phyloP scores from a whole-genome alignment of 805 yeast genomes.

The Limtongia smithiae region DNA sequence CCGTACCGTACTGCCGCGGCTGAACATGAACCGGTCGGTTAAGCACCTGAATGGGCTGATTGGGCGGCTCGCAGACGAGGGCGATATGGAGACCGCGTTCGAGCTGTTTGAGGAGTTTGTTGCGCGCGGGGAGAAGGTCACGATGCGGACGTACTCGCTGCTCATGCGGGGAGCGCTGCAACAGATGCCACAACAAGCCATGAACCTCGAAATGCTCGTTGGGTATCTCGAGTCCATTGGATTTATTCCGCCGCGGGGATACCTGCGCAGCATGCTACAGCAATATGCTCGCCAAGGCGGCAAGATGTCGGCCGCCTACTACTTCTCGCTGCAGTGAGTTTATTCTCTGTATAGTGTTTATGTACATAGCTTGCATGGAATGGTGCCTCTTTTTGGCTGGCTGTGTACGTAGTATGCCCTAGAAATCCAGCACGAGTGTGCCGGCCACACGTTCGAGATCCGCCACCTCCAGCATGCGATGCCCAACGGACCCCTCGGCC shows the following conservation, averaged over 20 bases:
- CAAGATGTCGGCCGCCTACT: not conserved
- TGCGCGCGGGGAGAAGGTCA: not conserved
- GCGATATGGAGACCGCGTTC: conserved; percentile 8
- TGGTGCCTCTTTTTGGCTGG: too few relatives aligned
- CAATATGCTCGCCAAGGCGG: not conserved
- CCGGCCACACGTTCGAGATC: conserved; percentile 48
- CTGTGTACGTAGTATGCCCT: not conserved
- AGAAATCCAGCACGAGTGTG: conserved; percentile 45
- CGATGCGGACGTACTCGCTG: not conserved
- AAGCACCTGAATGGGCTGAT: conserved; percentile 5
- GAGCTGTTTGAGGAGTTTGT: conserved; percentile 5
- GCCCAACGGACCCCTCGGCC: conserved; percentile 2
- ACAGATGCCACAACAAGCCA: too few relatives aligned
- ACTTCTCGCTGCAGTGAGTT: not conserved
- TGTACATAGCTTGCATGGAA: too few relatives aligned
- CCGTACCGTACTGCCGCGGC: conserved; percentile 6
- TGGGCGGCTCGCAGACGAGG: conserved; percentile 4
- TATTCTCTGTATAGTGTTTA: not conserved
- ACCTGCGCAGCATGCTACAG: too few relatives aligned
- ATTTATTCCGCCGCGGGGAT: too few relatives aligned
- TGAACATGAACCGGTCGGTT: conserved; percentile 3
- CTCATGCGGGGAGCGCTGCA: not conserved
- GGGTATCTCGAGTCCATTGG: too few relatives aligned
- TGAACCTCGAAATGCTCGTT: too few relatives aligned
- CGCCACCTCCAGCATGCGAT: conserved; percentile 41